Evolutionary conservation across 768 basidiomycete genomes (phyloP), one percentile per base, ranked within the genome.

Genomic region (Hortiboletus campestris): DNA sequence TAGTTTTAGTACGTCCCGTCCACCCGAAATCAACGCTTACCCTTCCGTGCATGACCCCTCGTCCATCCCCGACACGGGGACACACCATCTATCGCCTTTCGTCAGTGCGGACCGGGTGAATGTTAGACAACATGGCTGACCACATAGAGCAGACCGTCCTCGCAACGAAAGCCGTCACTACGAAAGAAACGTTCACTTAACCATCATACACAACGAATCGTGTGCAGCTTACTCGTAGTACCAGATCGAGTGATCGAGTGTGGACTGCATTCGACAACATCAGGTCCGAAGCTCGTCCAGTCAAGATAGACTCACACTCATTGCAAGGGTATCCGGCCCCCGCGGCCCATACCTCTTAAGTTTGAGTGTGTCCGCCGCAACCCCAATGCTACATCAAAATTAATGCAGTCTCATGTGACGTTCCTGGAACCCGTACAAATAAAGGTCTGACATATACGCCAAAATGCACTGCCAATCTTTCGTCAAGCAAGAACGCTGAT

Each of bases 121-220:
- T 6, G 20, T 14, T 9, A 3, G 17, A 35, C 25, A 46, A 4
- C 51, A 40, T 10, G 25, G 71, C 84, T 56, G 61, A 89, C 90
- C 49, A 86, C 85, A 62, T 91, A 88, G 51, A 94, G 78, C 32
- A 93, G 60, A 83, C 91, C 93, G 55, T 92, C 86, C 28, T 85
- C 85, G 63, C 87, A 89, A 65, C 89, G 78, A 62, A 94, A 89
- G 45, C 79, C 71, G 62, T 92, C 79, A 60, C 89, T 91, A 60
- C 32, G 17, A 44, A 57, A 46, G 17, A 13, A 17, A 20, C 46
- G 39, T 51, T 58, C 39, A 55, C 55, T 50, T 45, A 36, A 39
- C 29, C 36, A 11, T 17, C 3, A 3, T 41, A 3, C 45, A 49
- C 20, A 36, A 48, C 19, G 29, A 48, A 5, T 48, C 11, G 16